Percentiles rank a stretch among this genome's conserved stretches.
Evolutionary conservation across 208 protist species (phyloP).

Genomic region (Kentomonas sorsogonicus): DNA sequence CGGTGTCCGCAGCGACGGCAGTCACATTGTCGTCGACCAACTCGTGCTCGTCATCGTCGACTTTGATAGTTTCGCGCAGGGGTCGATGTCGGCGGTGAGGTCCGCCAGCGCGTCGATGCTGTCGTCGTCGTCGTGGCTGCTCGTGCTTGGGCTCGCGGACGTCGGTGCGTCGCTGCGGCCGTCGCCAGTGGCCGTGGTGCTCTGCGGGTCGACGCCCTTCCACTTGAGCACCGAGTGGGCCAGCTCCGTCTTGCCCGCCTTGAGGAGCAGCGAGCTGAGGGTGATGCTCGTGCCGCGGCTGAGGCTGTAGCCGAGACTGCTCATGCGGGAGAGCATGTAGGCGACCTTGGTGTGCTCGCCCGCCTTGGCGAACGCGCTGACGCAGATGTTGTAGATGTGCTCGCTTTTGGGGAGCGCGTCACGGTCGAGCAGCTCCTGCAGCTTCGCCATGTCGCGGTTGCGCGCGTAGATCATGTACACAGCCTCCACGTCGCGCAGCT

Average conservation of each 20-base stretch:
- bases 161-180: too few relatives aligned
- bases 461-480: conserved; percentile 81
- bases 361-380: conserved; percentile 76
- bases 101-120: too few relatives aligned
- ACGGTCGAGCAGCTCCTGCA: conserved; percentile 82
- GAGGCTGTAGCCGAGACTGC: conserved; percentile 59
- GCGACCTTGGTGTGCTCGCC: conserved; percentile 84
- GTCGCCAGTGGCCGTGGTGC: too few relatives aligned
- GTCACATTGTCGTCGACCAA: too few relatives aligned
- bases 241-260: conserved; percentile 81
- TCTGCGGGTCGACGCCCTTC: conserved; percentile 61
- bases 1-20: too few relatives aligned
- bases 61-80: too few relatives aligned
- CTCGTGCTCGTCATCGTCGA: too few relatives aligned
- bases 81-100: too few relatives aligned
- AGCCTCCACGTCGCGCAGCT: conserved; percentile 70
- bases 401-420: conserved; percentile 52
- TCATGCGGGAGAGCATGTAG: conserved; percentile 74
- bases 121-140: too few relatives aligned
- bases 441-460: conserved; percentile 69
- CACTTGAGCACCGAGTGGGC: conserved; percentile 83
- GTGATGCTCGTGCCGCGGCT: conserved; percentile 76
- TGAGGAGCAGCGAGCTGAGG: conserved; percentile 85
- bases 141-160: too few relatives aligned
- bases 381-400: conserved; percentile 83